Conservation (phyloP, 805 yeast genomes). For the Allodekkera sacchari region DNA sequence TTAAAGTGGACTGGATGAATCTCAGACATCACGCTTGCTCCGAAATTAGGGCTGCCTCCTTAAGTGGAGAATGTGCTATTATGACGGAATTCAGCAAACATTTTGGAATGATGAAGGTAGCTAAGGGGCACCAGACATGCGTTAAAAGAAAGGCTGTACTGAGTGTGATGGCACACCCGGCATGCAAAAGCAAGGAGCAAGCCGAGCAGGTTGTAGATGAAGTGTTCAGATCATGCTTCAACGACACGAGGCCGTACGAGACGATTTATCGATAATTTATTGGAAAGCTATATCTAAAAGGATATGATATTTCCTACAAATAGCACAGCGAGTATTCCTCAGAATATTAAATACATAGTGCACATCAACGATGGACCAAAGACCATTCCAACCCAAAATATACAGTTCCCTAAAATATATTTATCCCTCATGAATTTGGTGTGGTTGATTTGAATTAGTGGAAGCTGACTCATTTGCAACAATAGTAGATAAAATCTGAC, state of each 20-base stretch:
- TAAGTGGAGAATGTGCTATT: constrained; percentile 92
- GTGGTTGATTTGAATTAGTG: constrained; percentile 59
- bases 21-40: constrained; percentile 94
- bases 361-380: constrained; percentile 87
- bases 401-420: constrained; percentile 61
- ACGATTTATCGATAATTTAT: constrained; percentile 59
- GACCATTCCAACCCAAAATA: constrained; percentile 89
- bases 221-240: constrained; percentile 89
- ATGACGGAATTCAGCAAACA: constrained; percentile 62
- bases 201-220: constrained; percentile 76
- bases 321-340: constrained; percentile 5
- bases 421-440: constrained; percentile 47
- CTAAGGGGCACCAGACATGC: constrained; percentile 83
- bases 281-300: constrained; percentile 1
- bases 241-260: constrained; percentile 94
- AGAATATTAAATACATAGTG: constrained; percentile 73
- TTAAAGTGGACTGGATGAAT: constrained; percentile 78
- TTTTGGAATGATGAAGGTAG: constrained; percentile 21
- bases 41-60: constrained; percentile 85
- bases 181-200: constrained; percentile 59
- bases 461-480: constrained; percentile 84
- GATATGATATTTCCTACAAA: constrained; percentile 1
- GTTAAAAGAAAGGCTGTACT: constrained; percentile 81
- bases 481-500: constrained; percentile 72
- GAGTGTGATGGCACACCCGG: constrained; percentile 81